Evolutionary conservation across 2,329 filamentous ascomycete genomes (phyloP), one percentile per base, ranked within the genome.

Genomic region (Scedosporium aurantiacum): DNA sequence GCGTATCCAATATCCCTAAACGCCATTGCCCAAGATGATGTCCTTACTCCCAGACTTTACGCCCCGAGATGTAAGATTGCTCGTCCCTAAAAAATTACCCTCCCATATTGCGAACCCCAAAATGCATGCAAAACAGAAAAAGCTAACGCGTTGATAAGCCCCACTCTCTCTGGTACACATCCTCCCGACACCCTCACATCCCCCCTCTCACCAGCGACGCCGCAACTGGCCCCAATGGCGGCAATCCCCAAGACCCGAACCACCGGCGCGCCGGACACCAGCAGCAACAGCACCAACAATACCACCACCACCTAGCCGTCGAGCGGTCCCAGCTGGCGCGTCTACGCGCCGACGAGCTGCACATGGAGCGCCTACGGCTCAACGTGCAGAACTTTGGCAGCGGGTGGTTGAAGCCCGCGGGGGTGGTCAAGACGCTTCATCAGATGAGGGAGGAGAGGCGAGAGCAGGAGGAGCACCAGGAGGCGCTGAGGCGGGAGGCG

Each of bases 301-400:
- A 74, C 50, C 69, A 71, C 68, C 54, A 40, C 54, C 72, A 76
- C 61, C 77, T 80, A 64, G 66, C 80, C 62, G 73, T 82, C 63
- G 76, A 85, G 70, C 76, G 82, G 66, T 80, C 86, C 27, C 79
- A 82, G 2, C 84, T 96, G 3, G 82, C 87, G 8, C 80, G 86
- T 1, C 82, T 96, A 10, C 79, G 83, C 27, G 76, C 84, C 50
- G 93, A 97, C 70, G 94, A 97, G 75, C 82, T 85, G 63, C 82
- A 85, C 62, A 81, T 95, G 65, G 83, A 87, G 61, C 82, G 87
- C 7, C 90, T 93, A 56, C 91, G 92, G 69, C 76, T 84, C 57
- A 91, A 93, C 66, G 88, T 97, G 32, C 84, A 88, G 57, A 89
- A 91, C 68, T 97, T 95, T 70, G 94, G 94, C 63, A 89, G 87